Evolutionary conservation across 306 rosid genomes (phyloP).

Genomic region (Vigna unguiculata): DNA sequence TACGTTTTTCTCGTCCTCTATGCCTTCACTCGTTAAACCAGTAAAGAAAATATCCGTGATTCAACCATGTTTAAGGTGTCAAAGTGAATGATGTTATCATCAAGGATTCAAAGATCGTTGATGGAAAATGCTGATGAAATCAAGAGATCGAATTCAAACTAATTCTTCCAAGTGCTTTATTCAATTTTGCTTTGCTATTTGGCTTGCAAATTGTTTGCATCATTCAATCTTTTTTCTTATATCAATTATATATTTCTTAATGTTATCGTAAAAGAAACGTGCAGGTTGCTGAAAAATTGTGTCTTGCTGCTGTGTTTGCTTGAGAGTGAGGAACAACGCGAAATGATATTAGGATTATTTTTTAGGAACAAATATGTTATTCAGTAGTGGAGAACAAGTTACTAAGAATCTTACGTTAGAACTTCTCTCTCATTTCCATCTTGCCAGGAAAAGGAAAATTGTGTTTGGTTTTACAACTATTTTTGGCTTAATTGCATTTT

Average conservation of each 20-base stretch:
- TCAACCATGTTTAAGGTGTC: neutral
- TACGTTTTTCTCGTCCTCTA: conserved; percentile 72
- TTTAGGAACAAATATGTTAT: neutral
- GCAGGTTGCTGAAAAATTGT: neutral
- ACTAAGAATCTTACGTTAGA: neutral
- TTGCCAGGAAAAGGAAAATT: neutral
- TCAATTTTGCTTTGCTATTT: neutral
- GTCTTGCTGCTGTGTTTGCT: neutral
- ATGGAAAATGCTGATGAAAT: conserved; percentile 6
- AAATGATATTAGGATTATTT: neutral
- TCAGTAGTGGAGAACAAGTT: neutral
- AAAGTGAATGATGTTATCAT: neutral
- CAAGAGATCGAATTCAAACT: neutral
- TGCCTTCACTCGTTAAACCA: conserved; percentile 59
- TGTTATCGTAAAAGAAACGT: neutral
- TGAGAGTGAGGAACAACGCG: neutral
- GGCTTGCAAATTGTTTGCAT: neutral
- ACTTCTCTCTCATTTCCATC: neutral
- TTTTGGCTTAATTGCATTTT: too few species aligned
- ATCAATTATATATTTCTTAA: neutral
- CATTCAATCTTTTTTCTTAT: conserved; percentile 3
- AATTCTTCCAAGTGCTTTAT: neutral
- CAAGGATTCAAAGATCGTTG: neutral
- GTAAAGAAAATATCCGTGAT: neutral
- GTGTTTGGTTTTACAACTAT: too few species aligned